Percentiles rank a stretch among this genome's conserved stretches.
These are phyloP conservation scores for Mucor sp. DNA, from an alignment of 371 early-diverging fungal genomes.

Conservation along the genomic window DNA sequence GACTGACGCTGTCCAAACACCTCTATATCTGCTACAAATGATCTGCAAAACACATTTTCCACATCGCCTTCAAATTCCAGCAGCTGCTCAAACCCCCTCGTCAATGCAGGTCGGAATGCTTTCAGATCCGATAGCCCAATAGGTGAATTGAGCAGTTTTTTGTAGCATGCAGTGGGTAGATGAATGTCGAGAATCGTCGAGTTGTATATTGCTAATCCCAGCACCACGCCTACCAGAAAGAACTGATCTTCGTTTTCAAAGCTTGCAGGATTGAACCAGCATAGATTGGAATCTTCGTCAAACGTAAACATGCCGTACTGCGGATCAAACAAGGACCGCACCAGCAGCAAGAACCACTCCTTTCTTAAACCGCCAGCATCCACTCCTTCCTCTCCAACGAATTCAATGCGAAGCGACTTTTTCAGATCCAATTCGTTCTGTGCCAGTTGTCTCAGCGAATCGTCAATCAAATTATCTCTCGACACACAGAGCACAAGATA, in stretches of 20 bases:
- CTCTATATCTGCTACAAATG: slow-evolving; percentile 81
- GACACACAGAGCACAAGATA: slow-evolving; percentile 82
- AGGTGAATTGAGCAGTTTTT: slow-evolving; percentile 82
- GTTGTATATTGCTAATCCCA: slow-evolving; percentile 95
- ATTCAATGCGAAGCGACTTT: slow-evolving; percentile 82
- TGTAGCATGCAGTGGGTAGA: slow-evolving; percentile 90
- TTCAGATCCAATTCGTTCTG: slow-evolving; percentile 79
- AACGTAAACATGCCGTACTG: slow-evolving; percentile 79
- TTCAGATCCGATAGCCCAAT: slow-evolving; percentile 63
- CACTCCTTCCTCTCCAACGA: slow-evolving; percentile 87
- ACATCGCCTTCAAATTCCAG: slow-evolving; percentile 84
- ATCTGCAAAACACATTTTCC: slow-evolving; percentile 79
- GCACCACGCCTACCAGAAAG: slow-evolving; percentile 89
- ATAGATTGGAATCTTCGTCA: slow-evolving; percentile 77
- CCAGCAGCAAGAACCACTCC: slow-evolving; percentile 93
- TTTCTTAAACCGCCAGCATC: slow-evolving; percentile 98
- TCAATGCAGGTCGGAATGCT: slow-evolving; percentile 68
- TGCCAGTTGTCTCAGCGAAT: slow-evolving; percentile 74
- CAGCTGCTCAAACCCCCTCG: slow-evolving; percentile 81
- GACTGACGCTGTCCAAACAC: slow-evolving; percentile 74
- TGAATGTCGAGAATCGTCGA: slow-evolving; percentile 89
- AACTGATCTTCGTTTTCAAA: slow-evolving; percentile 89
- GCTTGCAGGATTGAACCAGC: slow-evolving; percentile 91
- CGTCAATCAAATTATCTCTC: slow-evolving; percentile 83
- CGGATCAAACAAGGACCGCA: slow-evolving; percentile 91